phyloP scores from a whole-genome alignment of 768 basidiomycete genomes.

The Sarcodon sp. region DNA sequence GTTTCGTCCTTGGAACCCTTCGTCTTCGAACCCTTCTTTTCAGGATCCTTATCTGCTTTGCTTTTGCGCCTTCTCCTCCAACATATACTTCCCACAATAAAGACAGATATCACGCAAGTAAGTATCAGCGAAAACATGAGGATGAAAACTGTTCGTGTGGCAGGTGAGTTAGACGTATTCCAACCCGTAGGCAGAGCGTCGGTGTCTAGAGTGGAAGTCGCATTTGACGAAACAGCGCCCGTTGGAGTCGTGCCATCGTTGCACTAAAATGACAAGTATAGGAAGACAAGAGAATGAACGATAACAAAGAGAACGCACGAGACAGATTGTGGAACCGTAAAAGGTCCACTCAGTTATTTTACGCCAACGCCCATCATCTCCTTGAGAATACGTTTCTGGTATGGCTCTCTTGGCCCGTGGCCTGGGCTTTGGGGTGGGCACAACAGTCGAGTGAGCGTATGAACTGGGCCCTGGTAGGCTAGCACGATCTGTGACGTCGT shows the following conservation, averaged over 20 bases:
- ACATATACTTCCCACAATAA: conserved; percentile 50
- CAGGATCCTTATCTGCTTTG: conserved; percentile 31
- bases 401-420: conserved; percentile 13
- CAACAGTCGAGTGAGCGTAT: conserved; percentile 1
- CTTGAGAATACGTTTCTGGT: conserved; percentile 42
- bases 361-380: conserved; percentile 45
- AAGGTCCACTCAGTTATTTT: conserved; percentile 42
- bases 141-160: conserved; percentile 15
- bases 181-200: conserved; percentile 11
- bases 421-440: conserved; percentile 4
- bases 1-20: conserved; percentile 18
- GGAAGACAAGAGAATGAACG: conserved; percentile 2
- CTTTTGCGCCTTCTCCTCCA: conserved; percentile 36
- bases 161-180: conserved; percentile 1
- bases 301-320: conserved; percentile 23
- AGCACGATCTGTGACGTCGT: not conserved
- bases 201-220: conserved; percentile 1
- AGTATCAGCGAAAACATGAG: conserved; percentile 50
- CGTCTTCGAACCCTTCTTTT: conserved; percentile 29
- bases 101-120: conserved; percentile 42
- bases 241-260: conserved; percentile 27
- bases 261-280: conserved; percentile 9
- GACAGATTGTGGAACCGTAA: conserved; percentile 58
- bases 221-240: conserved; percentile 29
- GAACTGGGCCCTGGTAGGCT: conserved; percentile 4